A percentile compares a stretch with the other conserved stretches of the same genome.
Evolutionary conservation across 208 protist species (phyloP).

Genomic region (Cochliopodium minus): DNA sequence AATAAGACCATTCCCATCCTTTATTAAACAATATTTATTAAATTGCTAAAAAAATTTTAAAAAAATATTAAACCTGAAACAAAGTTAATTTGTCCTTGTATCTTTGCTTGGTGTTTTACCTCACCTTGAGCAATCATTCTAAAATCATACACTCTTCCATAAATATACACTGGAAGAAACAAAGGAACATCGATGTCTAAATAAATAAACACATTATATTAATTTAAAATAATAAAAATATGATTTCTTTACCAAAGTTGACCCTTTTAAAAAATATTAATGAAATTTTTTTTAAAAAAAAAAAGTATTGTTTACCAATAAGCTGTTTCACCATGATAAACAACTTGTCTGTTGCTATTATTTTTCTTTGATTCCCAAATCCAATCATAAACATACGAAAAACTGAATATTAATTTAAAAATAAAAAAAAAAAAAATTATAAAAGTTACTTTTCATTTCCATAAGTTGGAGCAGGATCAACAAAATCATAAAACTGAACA

Average conservation of each 20-base stretch:
- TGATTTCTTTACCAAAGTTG: no score
- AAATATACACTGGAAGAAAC: background rate
- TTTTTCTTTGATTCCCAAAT: no score
- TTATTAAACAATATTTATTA: no score
- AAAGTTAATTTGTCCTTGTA: conserved; percentile 1
- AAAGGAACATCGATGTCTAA: conserved; percentile 5
- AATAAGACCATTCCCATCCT: no score
- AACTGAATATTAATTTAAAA: background rate
- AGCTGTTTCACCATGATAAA: conserved; percentile 7
- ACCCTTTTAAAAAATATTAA: no score
- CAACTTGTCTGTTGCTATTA: background rate
- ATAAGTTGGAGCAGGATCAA: conserved; percentile 1
- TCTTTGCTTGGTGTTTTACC: background rate
- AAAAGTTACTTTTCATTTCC: background rate
- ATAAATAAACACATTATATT: no score
- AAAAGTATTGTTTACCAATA: conserved; percentile 7
- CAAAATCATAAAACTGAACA: background rate
- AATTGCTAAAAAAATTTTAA: conserved; percentile 2
- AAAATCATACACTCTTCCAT: conserved; percentile 1
- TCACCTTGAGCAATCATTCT: background rate
- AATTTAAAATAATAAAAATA: no score
- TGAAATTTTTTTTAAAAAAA: no score
- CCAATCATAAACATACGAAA: background rate
- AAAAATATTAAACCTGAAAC: background rate
- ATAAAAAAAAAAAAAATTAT: no score